phyloP scores from a whole-genome alignment of 1,284 basidiomycete genomes.

The Ceratobasidium sp. region DNA sequence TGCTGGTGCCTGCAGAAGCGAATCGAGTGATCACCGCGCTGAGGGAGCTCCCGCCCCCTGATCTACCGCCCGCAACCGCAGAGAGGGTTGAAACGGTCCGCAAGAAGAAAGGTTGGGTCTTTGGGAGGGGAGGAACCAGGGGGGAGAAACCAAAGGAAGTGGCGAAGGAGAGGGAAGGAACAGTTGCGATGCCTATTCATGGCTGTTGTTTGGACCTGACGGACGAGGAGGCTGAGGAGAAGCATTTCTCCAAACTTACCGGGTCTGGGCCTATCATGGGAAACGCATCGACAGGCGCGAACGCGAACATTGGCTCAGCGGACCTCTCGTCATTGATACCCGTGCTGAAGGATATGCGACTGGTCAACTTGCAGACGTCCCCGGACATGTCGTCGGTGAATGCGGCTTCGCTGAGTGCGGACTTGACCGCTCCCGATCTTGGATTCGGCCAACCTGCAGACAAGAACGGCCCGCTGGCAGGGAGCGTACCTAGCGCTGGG shows the following conservation, averaged over 20 bases:
- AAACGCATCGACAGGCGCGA: slow-evolving; percentile 27
- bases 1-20: slow-evolving; percentile 74
- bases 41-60: slow-evolving; percentile 64
- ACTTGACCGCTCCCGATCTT: slow-evolving; percentile 68
- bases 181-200: slow-evolving; percentile 45
- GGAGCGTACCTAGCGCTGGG: slow-evolving; percentile 78
- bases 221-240: slow-evolving; percentile 69
- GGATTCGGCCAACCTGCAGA: slow-evolving; percentile 70
- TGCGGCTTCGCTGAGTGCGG: slow-evolving; percentile 53
- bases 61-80: slow-evolving; percentile 51
- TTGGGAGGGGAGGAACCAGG: slow-evolving; percentile 22
- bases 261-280: slow-evolving; percentile 25
- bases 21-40: slow-evolving; percentile 78
- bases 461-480: slow-evolving; percentile 72
- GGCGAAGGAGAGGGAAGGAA: slow-evolving; percentile 15
- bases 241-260: slow-evolving; percentile 49
- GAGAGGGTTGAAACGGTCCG: slow-evolving; percentile 34
- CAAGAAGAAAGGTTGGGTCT: slow-evolving; percentile 34
- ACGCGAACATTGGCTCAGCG: slow-evolving; percentile 60
- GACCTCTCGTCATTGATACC: slow-evolving; percentile 66
- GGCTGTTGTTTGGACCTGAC: slow-evolving; percentile 56
- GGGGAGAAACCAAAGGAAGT: slow-evolving; percentile 21
- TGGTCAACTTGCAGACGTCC: slow-evolving; percentile 59
- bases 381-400: slow-evolving; percentile 41
- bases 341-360: slow-evolving; percentile 68